A percentile compares a stretch with the other conserved stretches of the same genome.
Conservation (phyloP, 208 protist genomes). For the Lotmaria passim region DNA sequence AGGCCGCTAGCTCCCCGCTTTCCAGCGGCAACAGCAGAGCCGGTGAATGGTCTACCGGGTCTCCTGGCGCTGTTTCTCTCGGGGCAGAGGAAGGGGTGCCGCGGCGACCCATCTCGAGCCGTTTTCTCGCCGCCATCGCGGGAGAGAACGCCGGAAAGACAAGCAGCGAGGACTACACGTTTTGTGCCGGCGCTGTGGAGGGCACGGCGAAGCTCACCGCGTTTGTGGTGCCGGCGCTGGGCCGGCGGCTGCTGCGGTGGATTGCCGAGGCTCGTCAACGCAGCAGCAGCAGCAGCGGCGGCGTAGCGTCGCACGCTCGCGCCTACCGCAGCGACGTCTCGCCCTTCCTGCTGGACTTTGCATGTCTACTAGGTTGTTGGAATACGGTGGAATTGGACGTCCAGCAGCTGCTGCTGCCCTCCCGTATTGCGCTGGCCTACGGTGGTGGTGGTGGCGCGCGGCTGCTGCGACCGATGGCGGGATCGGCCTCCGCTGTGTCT, state of each 20-base stretch:
- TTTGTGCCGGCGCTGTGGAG: neutral
- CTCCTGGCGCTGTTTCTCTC: neutral
- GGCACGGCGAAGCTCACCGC: constrained; percentile 19
- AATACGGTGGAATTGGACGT: constrained; percentile 30
- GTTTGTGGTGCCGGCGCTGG: constrained; percentile 19
- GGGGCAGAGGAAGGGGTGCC: constrained; percentile 3
- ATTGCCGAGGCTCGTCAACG: constrained; percentile 14
- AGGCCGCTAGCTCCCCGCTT: neutral
- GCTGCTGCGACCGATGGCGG: constrained; percentile 18
- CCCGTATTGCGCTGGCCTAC: constrained; percentile 26
- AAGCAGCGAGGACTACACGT: neutral
- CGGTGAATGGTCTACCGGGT: neutral
- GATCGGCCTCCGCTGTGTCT: too few species aligned
- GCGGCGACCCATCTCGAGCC: constrained; percentile 2
- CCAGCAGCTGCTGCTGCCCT: constrained; percentile 33
- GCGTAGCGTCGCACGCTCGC: neutral
- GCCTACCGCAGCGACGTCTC: neutral
- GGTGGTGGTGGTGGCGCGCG: constrained; percentile 15
- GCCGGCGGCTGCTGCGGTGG: constrained; percentile 27
- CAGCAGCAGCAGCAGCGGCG: neutral
- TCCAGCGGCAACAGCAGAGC: neutral
- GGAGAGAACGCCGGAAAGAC: neutral
- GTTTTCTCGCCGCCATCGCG: constrained; percentile 4
- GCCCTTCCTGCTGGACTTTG: constrained; percentile 34
- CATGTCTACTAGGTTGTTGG: constrained; percentile 32